phyloP scores from a whole-genome alignment of 2,329 filamentous ascomycete species.

The Monascus ruber region DNA sequence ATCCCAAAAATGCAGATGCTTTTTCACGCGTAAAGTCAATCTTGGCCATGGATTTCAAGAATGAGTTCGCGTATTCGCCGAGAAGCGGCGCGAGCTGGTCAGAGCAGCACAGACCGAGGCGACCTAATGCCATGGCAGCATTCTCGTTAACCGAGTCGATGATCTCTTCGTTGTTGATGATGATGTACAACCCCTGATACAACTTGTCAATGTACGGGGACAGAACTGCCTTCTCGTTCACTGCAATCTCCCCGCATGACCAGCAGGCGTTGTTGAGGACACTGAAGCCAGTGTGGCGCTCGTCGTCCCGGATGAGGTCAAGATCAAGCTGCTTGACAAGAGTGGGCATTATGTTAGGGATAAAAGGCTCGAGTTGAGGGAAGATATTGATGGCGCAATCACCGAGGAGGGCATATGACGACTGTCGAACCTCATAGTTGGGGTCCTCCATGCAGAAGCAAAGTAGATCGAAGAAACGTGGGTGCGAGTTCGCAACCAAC shows the following conservation, averaged over 20 bases:
- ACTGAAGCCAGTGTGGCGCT: slow-evolving; percentile 73
- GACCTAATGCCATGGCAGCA: slow-evolving; percentile 81
- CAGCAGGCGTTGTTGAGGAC: slow-evolving; percentile 98
- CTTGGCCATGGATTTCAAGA: slow-evolving; percentile 69
- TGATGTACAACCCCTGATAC: slow-evolving; percentile 64
- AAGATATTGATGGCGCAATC: slow-evolving; percentile 93
- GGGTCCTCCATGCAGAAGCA: slow-evolving; percentile 85
- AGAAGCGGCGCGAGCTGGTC: slow-evolving; percentile 69
- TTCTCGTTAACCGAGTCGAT: slow-evolving; percentile 86
- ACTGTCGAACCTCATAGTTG: slow-evolving; percentile 88
- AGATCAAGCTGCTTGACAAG: slow-evolving; percentile 82
- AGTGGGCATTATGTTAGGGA: slow-evolving; percentile 62
- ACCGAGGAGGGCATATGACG: slow-evolving; percentile 85
- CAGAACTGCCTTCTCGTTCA: slow-evolving; percentile 63
- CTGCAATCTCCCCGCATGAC: slow-evolving; percentile 85
- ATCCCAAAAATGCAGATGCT: slow-evolving; percentile 82
- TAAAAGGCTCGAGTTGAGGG: slow-evolving; percentile 60
- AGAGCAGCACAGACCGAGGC: slow-evolving; percentile 69
- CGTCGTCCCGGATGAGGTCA: slow-evolving; percentile 62
- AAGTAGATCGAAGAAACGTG: slow-evolving; percentile 80
- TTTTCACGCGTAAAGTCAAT: slow-evolving; percentile 89
- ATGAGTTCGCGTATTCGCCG: slow-evolving; percentile 66
- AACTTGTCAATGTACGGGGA: slow-evolving; percentile 65
- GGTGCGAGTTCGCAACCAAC: slow-evolving; percentile 63
- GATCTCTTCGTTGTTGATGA: slow-evolving; percentile 74